phyloP scores from a whole-genome alignment of 2,329 filamentous ascomycete genomes.

The Colletotrichum lindemuthianum region DNA sequence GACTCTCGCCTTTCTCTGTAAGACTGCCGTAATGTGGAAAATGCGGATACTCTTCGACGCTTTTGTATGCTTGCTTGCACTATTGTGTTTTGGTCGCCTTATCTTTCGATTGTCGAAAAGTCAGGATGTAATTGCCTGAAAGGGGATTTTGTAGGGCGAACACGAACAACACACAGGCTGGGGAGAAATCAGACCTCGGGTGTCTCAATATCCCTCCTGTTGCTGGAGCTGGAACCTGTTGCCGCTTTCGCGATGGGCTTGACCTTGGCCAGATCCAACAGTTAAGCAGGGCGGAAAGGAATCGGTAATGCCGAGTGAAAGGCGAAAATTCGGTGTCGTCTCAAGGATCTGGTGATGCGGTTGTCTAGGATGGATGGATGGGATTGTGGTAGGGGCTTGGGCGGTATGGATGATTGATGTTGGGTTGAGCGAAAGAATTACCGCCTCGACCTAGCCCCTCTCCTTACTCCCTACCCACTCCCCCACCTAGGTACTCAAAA shows the following conservation, averaged over 20 bases:
- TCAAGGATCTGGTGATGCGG: not conserved
- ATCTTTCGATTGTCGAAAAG: not conserved
- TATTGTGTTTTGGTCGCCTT: too few relatives aligned
- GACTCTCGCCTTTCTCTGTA: slow-evolving; percentile 10
- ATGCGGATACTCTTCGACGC: slow-evolving; percentile 25
- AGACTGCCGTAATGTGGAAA: slow-evolving; percentile 25
- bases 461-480: slow-evolving; percentile 10
- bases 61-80: slow-evolving; percentile 1
- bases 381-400: slow-evolving; percentile 26
- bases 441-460: too few relatives aligned
- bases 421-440: slow-evolving; percentile 9
- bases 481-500: too few relatives aligned
- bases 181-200: not conserved
- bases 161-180: not conserved
- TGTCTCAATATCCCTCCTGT: too few relatives aligned
- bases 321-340: slow-evolving; percentile 27
- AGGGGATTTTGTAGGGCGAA: slow-evolving; percentile 9
- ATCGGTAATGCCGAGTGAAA: slow-evolving; percentile 22
- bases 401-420: slow-evolving; percentile 10
- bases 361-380: slow-evolving; percentile 23
- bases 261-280: not conserved
- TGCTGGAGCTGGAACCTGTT: too few relatives aligned
- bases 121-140: not conserved
- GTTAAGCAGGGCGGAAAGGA: not conserved
- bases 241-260: not conserved